Conservation (phyloP, 2,329 filamentous ascomycete species). For the Claviceps capensis region DNA sequence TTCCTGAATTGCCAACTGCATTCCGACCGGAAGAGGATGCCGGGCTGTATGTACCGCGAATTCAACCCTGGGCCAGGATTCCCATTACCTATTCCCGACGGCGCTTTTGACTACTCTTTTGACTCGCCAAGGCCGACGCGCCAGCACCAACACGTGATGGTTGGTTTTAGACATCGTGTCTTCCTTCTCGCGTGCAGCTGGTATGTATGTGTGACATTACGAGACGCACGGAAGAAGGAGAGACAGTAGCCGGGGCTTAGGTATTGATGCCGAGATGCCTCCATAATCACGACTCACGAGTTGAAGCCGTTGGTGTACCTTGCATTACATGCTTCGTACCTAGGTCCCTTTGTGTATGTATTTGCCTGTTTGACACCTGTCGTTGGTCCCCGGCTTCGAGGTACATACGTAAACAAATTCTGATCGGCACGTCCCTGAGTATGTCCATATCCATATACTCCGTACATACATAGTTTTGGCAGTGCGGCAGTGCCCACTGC, state of each 20-base stretch:
- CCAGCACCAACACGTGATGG: neutral
- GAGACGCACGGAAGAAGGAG: neutral
- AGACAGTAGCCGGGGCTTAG: neutral
- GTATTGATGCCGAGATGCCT: neutral
- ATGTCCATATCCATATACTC: too few species aligned
- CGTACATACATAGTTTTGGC: too few species aligned
- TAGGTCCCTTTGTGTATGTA: too few species aligned
- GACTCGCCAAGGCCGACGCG: too few species aligned
- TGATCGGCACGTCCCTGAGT: too few species aligned
- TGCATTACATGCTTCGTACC: too few species aligned
- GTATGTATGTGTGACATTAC: neutral
- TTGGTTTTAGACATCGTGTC: neutral
- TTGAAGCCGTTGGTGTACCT: neutral
- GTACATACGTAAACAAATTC: too few species aligned
- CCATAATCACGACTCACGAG: neutral
- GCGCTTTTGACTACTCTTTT: neutral
- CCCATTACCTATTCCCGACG: neutral
- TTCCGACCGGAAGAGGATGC: neutral
- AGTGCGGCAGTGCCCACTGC: too few species aligned
- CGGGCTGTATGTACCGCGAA: neutral
- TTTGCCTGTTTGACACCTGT: too few species aligned
- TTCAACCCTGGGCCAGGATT: neutral
- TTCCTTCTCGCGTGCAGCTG: neutral
- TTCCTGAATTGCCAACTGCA: neutral
- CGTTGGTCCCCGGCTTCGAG: too few species aligned